Conservation (phyloP, 2,329 filamentous ascomycete species). For the Aureobasidium melanogenum region DNA sequence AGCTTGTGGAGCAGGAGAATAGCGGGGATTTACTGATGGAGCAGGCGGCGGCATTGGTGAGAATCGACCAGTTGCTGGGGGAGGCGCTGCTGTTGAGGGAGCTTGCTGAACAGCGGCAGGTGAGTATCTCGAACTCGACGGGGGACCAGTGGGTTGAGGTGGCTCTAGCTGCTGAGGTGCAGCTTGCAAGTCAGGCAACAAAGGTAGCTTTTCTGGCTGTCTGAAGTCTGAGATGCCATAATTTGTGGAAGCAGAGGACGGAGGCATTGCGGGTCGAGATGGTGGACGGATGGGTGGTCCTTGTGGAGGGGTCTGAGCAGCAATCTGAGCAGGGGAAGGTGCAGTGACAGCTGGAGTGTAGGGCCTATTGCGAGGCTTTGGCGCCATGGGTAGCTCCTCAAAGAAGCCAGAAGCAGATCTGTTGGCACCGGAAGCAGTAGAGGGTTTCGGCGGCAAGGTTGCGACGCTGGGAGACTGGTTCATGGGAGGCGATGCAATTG, state of each 20-base stretch:
- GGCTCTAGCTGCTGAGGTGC: constrained; percentile 22
- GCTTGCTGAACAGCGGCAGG: constrained; percentile 22
- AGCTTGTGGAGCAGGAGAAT: constrained; percentile 49
- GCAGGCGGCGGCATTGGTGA: constrained; percentile 37
- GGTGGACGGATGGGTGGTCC: constrained; percentile 14
- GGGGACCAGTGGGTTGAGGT: constrained; percentile 22
- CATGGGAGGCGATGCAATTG: constrained; percentile 30
- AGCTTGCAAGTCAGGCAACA: constrained; percentile 30
- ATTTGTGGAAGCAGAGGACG: constrained; percentile 18
- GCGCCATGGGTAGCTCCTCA: constrained; percentile 37
- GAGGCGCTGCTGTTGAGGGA: constrained; percentile 23
- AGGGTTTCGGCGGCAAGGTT: constrained; percentile 15
- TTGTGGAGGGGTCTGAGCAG: constrained; percentile 9
- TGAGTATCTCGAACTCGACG: constrained; percentile 24
- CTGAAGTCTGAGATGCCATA: constrained; percentile 26
- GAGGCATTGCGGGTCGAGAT: constrained; percentile 17
- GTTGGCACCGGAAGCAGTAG: constrained; percentile 17
- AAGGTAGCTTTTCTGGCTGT: constrained; percentile 33
- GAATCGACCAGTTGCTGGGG: constrained; percentile 17
- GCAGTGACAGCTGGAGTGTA: constrained; percentile 16
- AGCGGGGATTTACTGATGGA: constrained; percentile 34
- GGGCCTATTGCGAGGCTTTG: constrained; percentile 29
- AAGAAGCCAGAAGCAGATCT: constrained; percentile 36
- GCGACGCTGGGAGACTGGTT: constrained; percentile 23
- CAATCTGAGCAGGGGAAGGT: constrained; percentile 9